These are phyloP conservation scores for Claviceps paspali DNA, from an alignment of 2,329 filamentous ascomycete genomes.

Conservation along the genomic window DNA sequence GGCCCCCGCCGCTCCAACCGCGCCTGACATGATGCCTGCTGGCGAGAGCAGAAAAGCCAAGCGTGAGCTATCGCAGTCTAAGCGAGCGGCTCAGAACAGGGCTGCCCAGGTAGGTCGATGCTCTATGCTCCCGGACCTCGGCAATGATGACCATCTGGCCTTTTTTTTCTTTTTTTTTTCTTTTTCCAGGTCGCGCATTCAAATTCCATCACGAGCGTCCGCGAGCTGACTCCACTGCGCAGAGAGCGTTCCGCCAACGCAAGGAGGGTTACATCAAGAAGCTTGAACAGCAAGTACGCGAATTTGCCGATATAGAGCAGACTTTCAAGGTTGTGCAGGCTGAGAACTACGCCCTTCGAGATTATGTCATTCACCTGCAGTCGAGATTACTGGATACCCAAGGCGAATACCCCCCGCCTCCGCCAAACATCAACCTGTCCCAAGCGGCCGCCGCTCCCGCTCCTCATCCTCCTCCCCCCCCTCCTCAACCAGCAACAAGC, in stretches of 20 bases:
- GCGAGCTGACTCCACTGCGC: conserved; percentile 2
- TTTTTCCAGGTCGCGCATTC: too few relatives aligned
- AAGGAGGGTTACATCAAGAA: conserved; percentile 99
- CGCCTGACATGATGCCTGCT: conserved; percentile 13
- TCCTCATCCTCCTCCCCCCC: background rate
- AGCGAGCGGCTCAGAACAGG: conserved; percentile 90
- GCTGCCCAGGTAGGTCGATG: conserved; percentile 64
- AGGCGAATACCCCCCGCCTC: conserved; percentile 71
- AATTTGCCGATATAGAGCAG: conserved; percentile 60
- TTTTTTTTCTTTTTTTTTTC: background rate
- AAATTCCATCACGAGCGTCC: too few relatives aligned
- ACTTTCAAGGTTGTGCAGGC: conserved; percentile 66
- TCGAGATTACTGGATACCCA: conserved; percentile 70
- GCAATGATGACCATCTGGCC: too few relatives aligned
- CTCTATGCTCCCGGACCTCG: too few relatives aligned
- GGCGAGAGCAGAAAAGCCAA: conserved; percentile 61
- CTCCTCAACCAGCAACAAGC: conserved; percentile 10
- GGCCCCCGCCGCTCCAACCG: conserved; percentile 17
- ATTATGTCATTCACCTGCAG: conserved; percentile 87
- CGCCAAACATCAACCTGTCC: conserved; percentile 58
- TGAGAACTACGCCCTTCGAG: conserved; percentile 80
- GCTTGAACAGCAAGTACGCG: conserved; percentile 82
- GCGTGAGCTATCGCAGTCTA: conserved; percentile 84
- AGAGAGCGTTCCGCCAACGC: conserved; percentile 93
- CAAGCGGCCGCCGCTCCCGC: conserved; percentile 11